Percentiles rank a stretch among this genome's conserved stretches.
phyloP scores from a whole-genome alignment of 257 asterid species.

The Solanum medicagineum region DNA sequence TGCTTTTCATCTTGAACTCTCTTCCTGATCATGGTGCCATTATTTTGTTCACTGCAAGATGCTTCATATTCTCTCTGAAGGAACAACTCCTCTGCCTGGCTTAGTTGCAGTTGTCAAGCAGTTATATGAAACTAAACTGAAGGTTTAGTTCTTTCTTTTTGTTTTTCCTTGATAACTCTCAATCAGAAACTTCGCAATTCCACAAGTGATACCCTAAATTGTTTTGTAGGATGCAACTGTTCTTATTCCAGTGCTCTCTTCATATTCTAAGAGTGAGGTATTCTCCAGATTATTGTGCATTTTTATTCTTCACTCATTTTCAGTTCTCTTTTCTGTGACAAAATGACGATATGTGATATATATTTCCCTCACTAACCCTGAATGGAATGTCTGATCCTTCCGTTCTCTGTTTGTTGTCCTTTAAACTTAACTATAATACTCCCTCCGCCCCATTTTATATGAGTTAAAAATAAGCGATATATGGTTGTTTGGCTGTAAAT shows the following conservation, averaged over 20 bases:
- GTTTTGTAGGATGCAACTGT: conserved; percentile 83
- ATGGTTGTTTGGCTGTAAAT: too few relatives aligned
- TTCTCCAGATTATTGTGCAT: neutral
- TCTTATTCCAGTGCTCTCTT: conserved; percentile 82
- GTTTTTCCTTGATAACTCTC: neutral
- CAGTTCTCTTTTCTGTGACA: neutral
- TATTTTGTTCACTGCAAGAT: conserved; percentile 39
- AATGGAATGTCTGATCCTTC: neutral
- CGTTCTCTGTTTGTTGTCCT: neutral
- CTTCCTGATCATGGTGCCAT: conserved; percentile 13
- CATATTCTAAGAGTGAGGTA: conserved; percentile 92
- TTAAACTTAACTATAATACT: neutral
- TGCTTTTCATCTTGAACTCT: conserved; percentile 1
- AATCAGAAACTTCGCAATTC: neutral
- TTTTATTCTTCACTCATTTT: neutral
- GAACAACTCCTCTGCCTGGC: conserved; percentile 68
- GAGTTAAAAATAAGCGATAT: too few relatives aligned
- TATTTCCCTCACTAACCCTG: neutral
- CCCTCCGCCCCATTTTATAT: too few relatives aligned
- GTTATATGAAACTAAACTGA: conserved; percentile 73
- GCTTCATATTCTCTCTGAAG: conserved; percentile 69
- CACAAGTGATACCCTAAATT: neutral
- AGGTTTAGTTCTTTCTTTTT: conserved; percentile 31
- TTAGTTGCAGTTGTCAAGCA: conserved; percentile 65
- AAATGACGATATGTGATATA: neutral